These are phyloP conservation scores for Pterulicium gracile DNA, from an alignment of 1,284 basidiomycete genomes.

Conservation along the genomic window DNA sequence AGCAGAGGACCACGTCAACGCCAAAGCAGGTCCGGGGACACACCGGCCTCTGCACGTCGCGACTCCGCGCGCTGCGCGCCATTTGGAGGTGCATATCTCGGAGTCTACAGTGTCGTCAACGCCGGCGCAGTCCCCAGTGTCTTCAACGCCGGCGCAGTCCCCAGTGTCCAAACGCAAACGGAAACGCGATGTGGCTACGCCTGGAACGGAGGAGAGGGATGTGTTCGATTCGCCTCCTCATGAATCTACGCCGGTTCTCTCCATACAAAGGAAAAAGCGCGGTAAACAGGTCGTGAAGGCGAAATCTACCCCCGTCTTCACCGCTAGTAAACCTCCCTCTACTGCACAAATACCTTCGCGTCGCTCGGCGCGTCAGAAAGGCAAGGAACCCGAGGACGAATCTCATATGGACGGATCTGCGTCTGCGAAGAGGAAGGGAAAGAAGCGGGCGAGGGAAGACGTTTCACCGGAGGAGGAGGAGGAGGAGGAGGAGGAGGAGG, in stretches of 20 bases:
- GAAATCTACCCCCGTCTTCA: neutral
- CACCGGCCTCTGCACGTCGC: neutral
- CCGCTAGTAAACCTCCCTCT: neutral
- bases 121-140: too few species aligned
- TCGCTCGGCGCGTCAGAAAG: neutral
- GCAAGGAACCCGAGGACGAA: neutral
- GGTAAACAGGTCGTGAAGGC: neutral
- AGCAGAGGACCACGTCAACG: constrained; percentile 26
- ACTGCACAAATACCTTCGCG: neutral
- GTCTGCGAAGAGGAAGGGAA: constrained; percentile 1
- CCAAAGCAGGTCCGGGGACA: constrained; percentile 6
- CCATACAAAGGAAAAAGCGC: neutral
- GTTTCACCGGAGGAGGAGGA: neutral
- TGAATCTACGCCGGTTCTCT: too few species aligned
- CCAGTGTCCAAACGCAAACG: neutral
- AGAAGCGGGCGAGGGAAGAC: neutral
- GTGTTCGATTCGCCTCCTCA: neutral
- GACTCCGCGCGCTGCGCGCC: neutral
- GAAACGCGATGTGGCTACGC: neutral
- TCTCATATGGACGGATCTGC: neutral
- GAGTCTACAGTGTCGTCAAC: too few species aligned
- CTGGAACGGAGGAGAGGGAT: neutral
- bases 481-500: constrained; percentile 2
- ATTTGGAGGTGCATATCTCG: neutral
- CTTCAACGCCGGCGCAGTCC: too few species aligned